Percentiles rank a stretch among this genome's conserved stretches.
These are phyloP conservation scores for Calonectria naviculata DNA, from an alignment of 2,329 filamentous ascomycete genomes.

Conservation along the genomic window DNA sequence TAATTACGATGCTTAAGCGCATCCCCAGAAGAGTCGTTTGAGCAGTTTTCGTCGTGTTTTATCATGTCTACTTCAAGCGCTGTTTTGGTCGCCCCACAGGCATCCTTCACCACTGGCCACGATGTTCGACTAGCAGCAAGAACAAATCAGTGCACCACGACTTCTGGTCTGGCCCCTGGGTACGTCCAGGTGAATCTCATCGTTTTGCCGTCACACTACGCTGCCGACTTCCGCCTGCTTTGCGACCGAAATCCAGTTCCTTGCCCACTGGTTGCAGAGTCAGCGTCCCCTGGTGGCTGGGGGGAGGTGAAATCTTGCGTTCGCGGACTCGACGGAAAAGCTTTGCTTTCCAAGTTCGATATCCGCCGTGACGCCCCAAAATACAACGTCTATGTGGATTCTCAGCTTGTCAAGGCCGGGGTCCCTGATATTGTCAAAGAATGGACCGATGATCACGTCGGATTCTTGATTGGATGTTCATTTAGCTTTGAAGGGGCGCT, in stretches of 20 bases:
- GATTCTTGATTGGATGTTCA: slow-evolving; percentile 72
- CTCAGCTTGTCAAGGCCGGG: slow-evolving; percentile 51
- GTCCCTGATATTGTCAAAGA: slow-evolving; percentile 56
- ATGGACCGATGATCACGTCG: slow-evolving; percentile 70
- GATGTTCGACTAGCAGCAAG: slow-evolving; percentile 54
- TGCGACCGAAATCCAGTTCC: slow-evolving; percentile 71
- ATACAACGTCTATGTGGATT: slow-evolving; percentile 67
- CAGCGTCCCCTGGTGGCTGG: slow-evolving; percentile 54
- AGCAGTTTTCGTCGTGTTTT: not conserved
- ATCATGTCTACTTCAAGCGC: not conserved
- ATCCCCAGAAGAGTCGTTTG: not conserved
- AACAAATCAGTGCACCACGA: slow-evolving; percentile 54
- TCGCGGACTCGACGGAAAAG: slow-evolving; percentile 21
- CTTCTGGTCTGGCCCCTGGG: slow-evolving; percentile 64
- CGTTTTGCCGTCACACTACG: slow-evolving; percentile 66
- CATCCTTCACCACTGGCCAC: not conserved
- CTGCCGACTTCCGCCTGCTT: slow-evolving; percentile 66
- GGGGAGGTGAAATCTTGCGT: slow-evolving; percentile 47
- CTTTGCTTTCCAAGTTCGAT: slow-evolving; percentile 52
- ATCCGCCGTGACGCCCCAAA: slow-evolving; percentile 67
- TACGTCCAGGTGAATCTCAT: slow-evolving; percentile 72
- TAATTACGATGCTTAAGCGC: too few relatives aligned
- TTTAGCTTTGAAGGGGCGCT: slow-evolving; percentile 73
- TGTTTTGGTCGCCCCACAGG: not conserved
- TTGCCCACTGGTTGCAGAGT: slow-evolving; percentile 69